Percentiles rank a stretch among this genome's conserved stretches.
Conservation (phyloP, 768 basidiomycete species). For the Tubosaeta sp. region DNA sequence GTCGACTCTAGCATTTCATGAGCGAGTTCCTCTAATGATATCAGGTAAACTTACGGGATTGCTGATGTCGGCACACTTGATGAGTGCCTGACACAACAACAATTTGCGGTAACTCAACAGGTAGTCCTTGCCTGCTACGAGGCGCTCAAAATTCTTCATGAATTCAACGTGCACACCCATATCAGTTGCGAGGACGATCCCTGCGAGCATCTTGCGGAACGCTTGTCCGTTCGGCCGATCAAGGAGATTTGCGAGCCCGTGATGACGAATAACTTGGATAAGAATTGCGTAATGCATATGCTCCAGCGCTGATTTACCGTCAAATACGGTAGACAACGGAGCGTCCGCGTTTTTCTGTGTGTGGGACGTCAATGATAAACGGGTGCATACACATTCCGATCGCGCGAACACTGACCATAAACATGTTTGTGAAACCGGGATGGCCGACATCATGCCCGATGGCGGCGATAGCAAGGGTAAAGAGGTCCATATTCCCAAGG, state of each 20-base stretch:
- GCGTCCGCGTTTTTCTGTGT: slow-evolving; percentile 87
- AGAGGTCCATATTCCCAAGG: slow-evolving; percentile 66
- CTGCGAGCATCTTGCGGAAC: slow-evolving; percentile 72
- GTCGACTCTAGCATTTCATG: slow-evolving; percentile 63
- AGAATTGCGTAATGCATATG: slow-evolving; percentile 86
- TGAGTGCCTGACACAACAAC: slow-evolving; percentile 81
- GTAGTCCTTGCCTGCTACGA: slow-evolving; percentile 40
- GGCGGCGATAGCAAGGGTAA: slow-evolving; percentile 83
- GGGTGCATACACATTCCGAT: neutral
- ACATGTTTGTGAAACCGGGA: slow-evolving; percentile 89
- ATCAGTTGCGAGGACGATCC: slow-evolving; percentile 88
- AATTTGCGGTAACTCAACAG: slow-evolving; percentile 51
- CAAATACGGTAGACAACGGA: slow-evolving; percentile 83
- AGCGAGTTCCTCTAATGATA: slow-evolving; percentile 3
- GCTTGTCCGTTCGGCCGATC: slow-evolving; percentile 45
- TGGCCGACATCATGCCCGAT: slow-evolving; percentile 98
- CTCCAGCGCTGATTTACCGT: slow-evolving; percentile 87
- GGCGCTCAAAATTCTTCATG: slow-evolving; percentile 59
- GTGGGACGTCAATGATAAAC: slow-evolving; percentile 3
- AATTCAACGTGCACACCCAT: slow-evolving; percentile 89
- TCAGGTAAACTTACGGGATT: slow-evolving; percentile 72
- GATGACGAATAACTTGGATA: slow-evolving; percentile 71
- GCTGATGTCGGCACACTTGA: slow-evolving; percentile 98
- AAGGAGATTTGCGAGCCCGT: slow-evolving; percentile 68
- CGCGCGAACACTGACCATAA: slow-evolving; percentile 64